phyloP scores from a whole-genome alignment of 1,139 yeast species.

The Yamadazyma spencermartinsiae region DNA sequence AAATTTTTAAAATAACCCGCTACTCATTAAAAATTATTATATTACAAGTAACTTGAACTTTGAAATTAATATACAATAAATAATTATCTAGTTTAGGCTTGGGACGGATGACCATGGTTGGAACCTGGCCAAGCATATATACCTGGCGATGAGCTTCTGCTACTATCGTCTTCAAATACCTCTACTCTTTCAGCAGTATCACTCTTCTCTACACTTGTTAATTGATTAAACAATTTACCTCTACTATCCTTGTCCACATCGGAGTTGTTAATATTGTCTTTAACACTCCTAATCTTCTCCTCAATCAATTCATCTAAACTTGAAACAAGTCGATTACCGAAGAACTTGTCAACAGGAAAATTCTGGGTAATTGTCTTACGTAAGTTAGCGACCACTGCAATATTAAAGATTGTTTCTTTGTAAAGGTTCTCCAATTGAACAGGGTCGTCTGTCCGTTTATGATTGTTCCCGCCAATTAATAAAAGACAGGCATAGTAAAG shows the following conservation, averaged over 20 bases:
- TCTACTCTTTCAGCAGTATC: slow-evolving; percentile 18
- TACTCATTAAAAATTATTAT: slow-evolving; percentile 2
- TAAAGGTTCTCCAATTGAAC: slow-evolving; percentile 18
- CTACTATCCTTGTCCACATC: slow-evolving; percentile 14
- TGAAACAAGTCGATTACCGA: slow-evolving; percentile 49
- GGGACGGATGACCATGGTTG: slow-evolving; percentile 62
- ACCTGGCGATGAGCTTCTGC: slow-evolving; percentile 36
- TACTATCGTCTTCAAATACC: slow-evolving; percentile 19
- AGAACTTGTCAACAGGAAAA: slow-evolving; percentile 53
- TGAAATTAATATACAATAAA: slow-evolving; percentile 1
- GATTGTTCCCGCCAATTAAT: slow-evolving; percentile 44
- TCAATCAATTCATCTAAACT: slow-evolving; percentile 47
- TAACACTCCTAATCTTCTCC: slow-evolving; percentile 30
- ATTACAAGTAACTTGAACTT: background rate
- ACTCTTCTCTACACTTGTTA: slow-evolving; percentile 20
- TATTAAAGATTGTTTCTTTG: slow-evolving; percentile 25
- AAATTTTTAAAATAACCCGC: no score
- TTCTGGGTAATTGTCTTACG: slow-evolving; percentile 45
- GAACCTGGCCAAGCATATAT: slow-evolving; percentile 71
- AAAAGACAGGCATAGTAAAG: slow-evolving; percentile 65
- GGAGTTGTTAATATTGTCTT: slow-evolving; percentile 8
- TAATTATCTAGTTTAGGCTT: slow-evolving; percentile 2
- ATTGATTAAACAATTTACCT: slow-evolving; percentile 18
- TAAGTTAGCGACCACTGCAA: slow-evolving; percentile 38
- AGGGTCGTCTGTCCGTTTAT: slow-evolving; percentile 8